phyloP scores from a whole-genome alignment of 2,329 filamentous ascomycete species.

The Trichoderma guizhouense region DNA sequence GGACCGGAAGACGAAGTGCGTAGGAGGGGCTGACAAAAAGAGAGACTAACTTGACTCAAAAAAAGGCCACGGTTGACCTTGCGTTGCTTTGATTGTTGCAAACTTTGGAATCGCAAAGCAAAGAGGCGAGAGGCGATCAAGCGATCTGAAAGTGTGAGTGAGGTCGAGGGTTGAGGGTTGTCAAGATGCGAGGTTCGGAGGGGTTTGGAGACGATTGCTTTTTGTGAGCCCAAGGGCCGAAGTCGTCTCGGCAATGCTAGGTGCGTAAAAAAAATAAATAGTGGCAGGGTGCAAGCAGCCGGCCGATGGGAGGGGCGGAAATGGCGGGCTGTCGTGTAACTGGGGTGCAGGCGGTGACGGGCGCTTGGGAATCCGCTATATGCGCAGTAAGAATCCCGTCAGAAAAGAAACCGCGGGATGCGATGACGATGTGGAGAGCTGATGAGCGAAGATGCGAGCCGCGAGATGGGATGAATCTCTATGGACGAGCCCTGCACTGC shows the following conservation, averaged over 20 bases:
- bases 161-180: neutral
- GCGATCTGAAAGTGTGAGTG: neutral
- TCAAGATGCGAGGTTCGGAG: slow-evolving; percentile 12
- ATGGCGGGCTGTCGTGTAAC: slow-evolving; percentile 19
- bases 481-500: slow-evolving; percentile 1
- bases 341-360: slow-evolving; percentile 26
- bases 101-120: neutral
- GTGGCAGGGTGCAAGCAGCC: slow-evolving; percentile 10
- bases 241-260: neutral
- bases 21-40: slow-evolving; percentile 14
- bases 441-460: slow-evolving; percentile 1
- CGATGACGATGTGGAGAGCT: slow-evolving; percentile 12
- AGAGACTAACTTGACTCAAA: slow-evolving; percentile 14
- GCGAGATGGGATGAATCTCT: neutral
- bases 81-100: neutral
- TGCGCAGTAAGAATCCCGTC: slow-evolving; percentile 6
- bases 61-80: slow-evolving; percentile 8
- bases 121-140: neutral
- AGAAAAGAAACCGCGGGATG: neutral
- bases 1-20: neutral
- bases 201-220: slow-evolving; percentile 17
- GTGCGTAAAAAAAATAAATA: slow-evolving; percentile 6
- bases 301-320: slow-evolving; percentile 17
- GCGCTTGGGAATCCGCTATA: slow-evolving; percentile 14
- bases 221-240: slow-evolving; percentile 17